These are phyloP conservation scores for Chlorella ohadii DNA, from an alignment of 139 green algal genomes.

Conservation along the genomic window DNA sequence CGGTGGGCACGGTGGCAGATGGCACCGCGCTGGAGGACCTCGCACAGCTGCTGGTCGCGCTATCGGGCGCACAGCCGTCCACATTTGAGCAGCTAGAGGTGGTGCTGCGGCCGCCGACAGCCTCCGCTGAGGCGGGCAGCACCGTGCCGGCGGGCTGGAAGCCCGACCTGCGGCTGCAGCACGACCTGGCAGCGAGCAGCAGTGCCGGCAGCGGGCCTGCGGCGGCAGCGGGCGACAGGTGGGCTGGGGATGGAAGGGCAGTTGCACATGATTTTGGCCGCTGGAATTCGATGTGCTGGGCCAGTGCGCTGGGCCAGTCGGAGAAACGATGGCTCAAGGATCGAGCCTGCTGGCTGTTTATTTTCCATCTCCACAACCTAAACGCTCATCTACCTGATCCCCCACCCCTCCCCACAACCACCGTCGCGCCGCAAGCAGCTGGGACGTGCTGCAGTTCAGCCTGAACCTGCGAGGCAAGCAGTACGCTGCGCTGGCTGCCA, in stretches of 20 bases:
- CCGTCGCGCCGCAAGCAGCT: conserved; percentile 6
- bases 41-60: conserved; percentile 3
- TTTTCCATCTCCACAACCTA: no score
- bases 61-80: not conserved
- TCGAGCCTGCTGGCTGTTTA: not conserved
- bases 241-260: not conserved
- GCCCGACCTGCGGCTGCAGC: conserved; percentile 33
- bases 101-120: conserved; percentile 8
- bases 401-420: not conserved
- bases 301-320: not conserved
- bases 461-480: conserved; percentile 28
- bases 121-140: not conserved
- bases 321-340: not conserved
- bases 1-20: not conserved
- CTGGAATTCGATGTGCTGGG: no score
- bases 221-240: not conserved
- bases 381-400: not conserved
- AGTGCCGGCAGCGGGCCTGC: not conserved
- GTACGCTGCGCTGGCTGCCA: conserved; percentile 18
- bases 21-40: conserved; percentile 1
- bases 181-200: not conserved
- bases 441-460: conserved; percentile 37
- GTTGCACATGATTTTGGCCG: no score
- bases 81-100: conserved; percentile 13
- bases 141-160: not conserved